Conservation (phyloP, 257 asterid species). For the Solanum medicagineum region DNA sequence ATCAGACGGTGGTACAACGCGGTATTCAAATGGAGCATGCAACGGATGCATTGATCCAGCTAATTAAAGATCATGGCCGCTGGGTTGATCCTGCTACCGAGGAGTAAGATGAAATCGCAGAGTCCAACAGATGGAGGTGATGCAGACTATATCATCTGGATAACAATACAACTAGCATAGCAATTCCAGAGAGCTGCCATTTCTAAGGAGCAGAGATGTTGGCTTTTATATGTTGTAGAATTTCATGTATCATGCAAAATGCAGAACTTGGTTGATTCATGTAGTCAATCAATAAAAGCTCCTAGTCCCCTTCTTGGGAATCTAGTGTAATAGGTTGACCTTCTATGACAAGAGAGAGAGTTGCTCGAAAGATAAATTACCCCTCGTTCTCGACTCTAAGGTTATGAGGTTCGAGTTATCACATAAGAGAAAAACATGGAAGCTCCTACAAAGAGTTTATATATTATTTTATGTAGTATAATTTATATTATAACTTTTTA, state of each 20-base stretch:
- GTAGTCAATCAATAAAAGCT: background rate
- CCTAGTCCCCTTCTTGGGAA: background rate
- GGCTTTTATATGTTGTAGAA: background rate
- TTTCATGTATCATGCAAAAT: background rate
- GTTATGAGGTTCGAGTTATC: no score
- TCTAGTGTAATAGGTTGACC: background rate
- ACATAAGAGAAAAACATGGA: no score
- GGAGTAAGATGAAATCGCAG: conserved; percentile 16
- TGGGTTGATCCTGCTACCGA: conserved; percentile 77
- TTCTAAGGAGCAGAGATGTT: background rate
- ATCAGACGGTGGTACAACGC: conserved; percentile 64
- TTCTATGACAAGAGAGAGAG: background rate
- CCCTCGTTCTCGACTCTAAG: no score
- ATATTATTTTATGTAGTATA: no score
- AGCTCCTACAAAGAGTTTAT: no score
- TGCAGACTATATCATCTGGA: background rate
- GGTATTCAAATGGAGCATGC: conserved; percentile 69
- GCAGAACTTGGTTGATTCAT: background rate
- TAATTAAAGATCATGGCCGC: conserved; percentile 70
- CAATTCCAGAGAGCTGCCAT: background rate
- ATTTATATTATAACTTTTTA: no score
- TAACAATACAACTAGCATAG: background rate
- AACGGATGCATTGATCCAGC: conserved; percentile 75
- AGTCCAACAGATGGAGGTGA: background rate
- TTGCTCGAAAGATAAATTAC: no score